A percentile compares a stretch with the other conserved stretches of the same genome.
Evolutionary conservation across 2,329 filamentous ascomycete genomes (phyloP).

Genomic region (Fusarium sp.): DNA sequence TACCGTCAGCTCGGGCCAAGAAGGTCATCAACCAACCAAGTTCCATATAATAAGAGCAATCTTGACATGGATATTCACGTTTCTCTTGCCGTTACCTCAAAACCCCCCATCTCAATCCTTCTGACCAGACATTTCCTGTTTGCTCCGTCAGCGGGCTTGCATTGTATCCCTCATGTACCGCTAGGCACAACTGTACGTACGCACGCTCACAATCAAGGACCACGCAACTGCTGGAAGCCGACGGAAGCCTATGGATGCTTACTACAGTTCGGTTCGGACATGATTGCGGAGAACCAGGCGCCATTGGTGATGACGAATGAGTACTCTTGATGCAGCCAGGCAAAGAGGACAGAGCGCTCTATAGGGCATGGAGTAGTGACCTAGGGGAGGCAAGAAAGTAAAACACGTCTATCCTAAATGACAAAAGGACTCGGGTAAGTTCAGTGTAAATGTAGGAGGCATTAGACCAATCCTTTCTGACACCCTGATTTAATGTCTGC

Average conservation of each 20-base stretch:
- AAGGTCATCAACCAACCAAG: conserved; percentile 2
- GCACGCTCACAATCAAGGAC: conserved; percentile 5
- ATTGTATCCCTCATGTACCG: conserved; percentile 9
- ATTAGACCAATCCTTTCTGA: not conserved
- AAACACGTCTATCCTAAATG: not conserved
- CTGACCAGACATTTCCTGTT: not conserved
- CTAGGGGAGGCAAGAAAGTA: not conserved
- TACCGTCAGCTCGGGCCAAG: conserved; percentile 13
- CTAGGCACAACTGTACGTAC: conserved; percentile 14
- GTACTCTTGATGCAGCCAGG: conserved; percentile 15
- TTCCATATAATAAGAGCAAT: conserved; percentile 1
- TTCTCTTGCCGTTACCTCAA: not conserved
- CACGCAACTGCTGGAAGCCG: conserved; percentile 17
- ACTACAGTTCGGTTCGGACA: conserved; percentile 6
- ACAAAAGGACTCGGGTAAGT: not conserved
- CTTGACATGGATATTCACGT: not conserved
- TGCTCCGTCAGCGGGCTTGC: conserved; percentile 1
- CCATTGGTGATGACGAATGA: conserved; percentile 31
- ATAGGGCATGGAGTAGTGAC: not conserved
- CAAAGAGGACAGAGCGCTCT: not conserved
- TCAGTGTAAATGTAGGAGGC: not conserved
- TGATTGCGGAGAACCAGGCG: conserved; percentile 21
- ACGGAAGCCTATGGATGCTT: conserved; percentile 29
- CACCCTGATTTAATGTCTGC: not conserved
- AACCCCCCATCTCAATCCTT: not conserved